Evolutionary conservation across 2,329 filamentous ascomycete species (phyloP), one percentile per base, ranked within the genome.

Genomic region (Didymosphaeria variabile): DNA sequence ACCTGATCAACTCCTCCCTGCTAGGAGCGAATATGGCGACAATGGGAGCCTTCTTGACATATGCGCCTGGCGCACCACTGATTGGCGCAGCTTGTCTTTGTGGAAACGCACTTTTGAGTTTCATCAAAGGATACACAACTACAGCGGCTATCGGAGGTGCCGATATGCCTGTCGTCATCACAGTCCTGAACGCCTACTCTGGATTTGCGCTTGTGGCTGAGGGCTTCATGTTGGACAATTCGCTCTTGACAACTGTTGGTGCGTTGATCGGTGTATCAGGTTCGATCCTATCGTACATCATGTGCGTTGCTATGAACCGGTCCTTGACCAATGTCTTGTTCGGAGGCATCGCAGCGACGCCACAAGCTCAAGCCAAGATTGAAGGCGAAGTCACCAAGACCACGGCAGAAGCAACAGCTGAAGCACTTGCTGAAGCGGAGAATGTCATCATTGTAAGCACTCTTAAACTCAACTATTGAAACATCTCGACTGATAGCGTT

Each of bases 161-260:
- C 13, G 93, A 97, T 72, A 97, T 97, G 93, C 93, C 90, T 15
- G 92, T 96, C 5, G 92, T 95, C 34, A 96, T 96, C 65, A 96
- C 92, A 0, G 93, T 97, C 0, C 80, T 97, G 21, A 97, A 97
- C 69, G 93, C 93, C 0, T 97, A 97, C 75, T 94, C 91, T 51
- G 93, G 93, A 13, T 97, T 97, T 60, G 93, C 93, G 0, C 84
- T 97, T 2, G 92, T 97, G 0, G 93, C 93, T 0, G 93, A 97
- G 78, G 93, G 93, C 0, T 90, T 97, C 76, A 97, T 97, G 93
- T 83, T 97, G 15, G 89, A 95, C 67, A 97, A 96, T 61, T 88
- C 93, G 0, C 84, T 97, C 0, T 83, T 97, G 0, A 96, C 92
- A 0, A 93, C 91, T 0, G 90, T 97, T 3, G 93, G 93, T 2